Base-by-base conservation (phyloP, 495 filamentous ascomycete species). In the Podospora pseudoanserina region DNA sequence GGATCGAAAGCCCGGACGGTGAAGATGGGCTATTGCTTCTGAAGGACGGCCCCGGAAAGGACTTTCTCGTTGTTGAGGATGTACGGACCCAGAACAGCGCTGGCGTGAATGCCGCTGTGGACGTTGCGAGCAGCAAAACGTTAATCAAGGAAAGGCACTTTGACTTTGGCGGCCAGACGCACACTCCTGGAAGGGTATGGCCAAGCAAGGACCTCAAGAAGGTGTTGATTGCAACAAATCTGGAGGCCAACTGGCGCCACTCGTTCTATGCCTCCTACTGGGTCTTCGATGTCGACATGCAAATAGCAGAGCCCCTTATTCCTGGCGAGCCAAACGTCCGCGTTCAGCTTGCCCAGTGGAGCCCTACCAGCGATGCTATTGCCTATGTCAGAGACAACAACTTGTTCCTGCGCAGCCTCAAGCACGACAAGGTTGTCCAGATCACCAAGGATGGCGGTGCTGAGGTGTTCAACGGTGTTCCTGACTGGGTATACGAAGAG, bases 401-500 rank as follows among this genome's bases (percentile, higher is more conserved):
- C 72, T 78, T 99, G 68, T 97, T 87, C 73, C 74, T 97, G 27
- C 89, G 96, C 57, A 88, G 89, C 56, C 74, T 97, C 53, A 80
- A 70, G 34, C 73, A 71, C 57, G 69, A 81, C 28, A 78, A 79
- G 62, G 87, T 93, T 16, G 84, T 82, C 4, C 87, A 88, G 67
- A 89, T 99, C 67, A 99, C 95, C 16, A 89, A 81, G 68, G 93
- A 98, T 76, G 95, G 95, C 54, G 91, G 94, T 0, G 78, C 83
- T 2, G 86, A 98, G 67, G 85, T 95, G 18, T 98, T 99, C 82
- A 96, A 98, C 72, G 95, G 95, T 23, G 88, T 97, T n/a, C 95
- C 95, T 0, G 95, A 99, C 78, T 99, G 95, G 95, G 95, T 99
- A 0, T 99, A 97, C 71, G 95, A 99, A 75, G 95, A 99, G 75